phyloP scores from a whole-genome alignment of 768 basidiomycete genomes.

The Podaxis sp. region DNA sequence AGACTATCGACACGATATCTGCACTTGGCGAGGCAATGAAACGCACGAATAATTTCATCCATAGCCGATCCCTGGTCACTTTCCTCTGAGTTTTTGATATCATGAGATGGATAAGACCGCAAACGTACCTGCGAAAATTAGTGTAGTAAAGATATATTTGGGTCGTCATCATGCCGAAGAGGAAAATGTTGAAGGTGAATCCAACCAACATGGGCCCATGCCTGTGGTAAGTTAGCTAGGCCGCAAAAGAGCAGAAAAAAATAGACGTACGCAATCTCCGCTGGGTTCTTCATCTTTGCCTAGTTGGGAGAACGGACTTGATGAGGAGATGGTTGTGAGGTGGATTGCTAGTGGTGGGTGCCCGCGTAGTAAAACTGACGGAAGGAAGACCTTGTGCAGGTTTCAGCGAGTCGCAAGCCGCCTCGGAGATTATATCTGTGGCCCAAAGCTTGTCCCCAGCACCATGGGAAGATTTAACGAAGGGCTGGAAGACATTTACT shows the following conservation, averaged over 20 bases:
- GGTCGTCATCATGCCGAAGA: slow-evolving; percentile 51
- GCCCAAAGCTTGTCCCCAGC: too few relatives aligned
- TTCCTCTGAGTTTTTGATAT: not conserved
- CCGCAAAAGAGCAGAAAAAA: not conserved
- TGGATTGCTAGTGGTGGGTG: too few relatives aligned
- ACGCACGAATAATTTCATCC: slow-evolving; percentile 49
- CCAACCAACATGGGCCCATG: slow-evolving; percentile 55
- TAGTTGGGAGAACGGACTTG: not conserved
- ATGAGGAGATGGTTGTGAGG: not conserved
- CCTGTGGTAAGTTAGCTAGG: slow-evolving; percentile 25
- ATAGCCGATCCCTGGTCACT: slow-evolving; percentile 38
- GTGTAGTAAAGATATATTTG: slow-evolving; percentile 50
- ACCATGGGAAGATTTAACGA: too few relatives aligned
- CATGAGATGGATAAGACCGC: not conserved
- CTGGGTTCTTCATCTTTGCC: slow-evolving; percentile 24
- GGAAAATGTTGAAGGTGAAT: slow-evolving; percentile 44
- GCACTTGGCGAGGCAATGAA: not conserved
- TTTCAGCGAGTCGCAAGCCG: too few relatives aligned
- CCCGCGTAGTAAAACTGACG: not conserved
- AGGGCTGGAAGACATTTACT: too few relatives aligned
- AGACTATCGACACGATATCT: not conserved
- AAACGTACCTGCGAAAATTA: slow-evolving; percentile 31
- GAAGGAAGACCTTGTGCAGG: too few relatives aligned
- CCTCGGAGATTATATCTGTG: too few relatives aligned
- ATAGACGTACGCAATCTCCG: slow-evolving; percentile 32